Percentiles rank a stretch among this genome's conserved stretches.
Conservation (phyloP, 495 filamentous ascomycete genomes). For the Platismatia glauca region DNA sequence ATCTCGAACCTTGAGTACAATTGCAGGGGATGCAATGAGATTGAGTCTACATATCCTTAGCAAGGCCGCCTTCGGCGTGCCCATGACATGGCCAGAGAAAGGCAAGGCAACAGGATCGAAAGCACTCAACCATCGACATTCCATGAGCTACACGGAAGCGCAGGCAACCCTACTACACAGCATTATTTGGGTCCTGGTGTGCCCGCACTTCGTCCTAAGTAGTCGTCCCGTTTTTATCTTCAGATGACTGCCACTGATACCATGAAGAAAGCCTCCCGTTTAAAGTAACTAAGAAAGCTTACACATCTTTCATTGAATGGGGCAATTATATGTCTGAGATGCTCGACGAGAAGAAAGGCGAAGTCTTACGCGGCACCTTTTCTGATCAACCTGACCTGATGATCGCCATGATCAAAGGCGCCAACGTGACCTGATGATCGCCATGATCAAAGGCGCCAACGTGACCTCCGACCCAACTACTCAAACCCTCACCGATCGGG, state of each 20-base stretch:
- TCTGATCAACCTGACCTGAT: conserved; percentile 55
- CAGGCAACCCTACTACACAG: conserved; percentile 43
- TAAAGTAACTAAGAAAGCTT: conserved; percentile 37
- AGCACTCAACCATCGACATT: conserved; percentile 35
- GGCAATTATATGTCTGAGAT: conserved; percentile 57
- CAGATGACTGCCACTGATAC: neutral
- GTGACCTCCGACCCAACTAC: conserved; percentile 21
- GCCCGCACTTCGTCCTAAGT: conserved; percentile 40
- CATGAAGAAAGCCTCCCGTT: conserved; percentile 40
- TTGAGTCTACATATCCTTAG: conserved; percentile 60
- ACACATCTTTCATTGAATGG: conserved; percentile 50
- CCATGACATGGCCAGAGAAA: conserved; percentile 41
- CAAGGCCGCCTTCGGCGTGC: conserved; percentile 55
- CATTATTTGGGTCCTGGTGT: conserved; percentile 44
- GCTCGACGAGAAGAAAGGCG: conserved; percentile 42
- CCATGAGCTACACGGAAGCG: conserved; percentile 51
- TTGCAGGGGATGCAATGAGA: conserved; percentile 43
- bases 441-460: conserved; percentile 38
- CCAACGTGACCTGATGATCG: conserved; percentile 53
- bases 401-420: conserved; percentile 44
- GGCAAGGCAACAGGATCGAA: neutral
- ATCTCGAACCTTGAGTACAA: conserved; percentile 5
- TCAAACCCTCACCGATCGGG: conserved; percentile 40
- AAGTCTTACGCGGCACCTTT: conserved; percentile 37
- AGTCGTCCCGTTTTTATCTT: conserved; percentile 3